A percentile compares a stretch with the other conserved stretches of the same genome.
Evolutionary conservation across 2,329 filamentous ascomycete genomes (phyloP).

Genomic region (Arthrobotrys megalospora): DNA sequence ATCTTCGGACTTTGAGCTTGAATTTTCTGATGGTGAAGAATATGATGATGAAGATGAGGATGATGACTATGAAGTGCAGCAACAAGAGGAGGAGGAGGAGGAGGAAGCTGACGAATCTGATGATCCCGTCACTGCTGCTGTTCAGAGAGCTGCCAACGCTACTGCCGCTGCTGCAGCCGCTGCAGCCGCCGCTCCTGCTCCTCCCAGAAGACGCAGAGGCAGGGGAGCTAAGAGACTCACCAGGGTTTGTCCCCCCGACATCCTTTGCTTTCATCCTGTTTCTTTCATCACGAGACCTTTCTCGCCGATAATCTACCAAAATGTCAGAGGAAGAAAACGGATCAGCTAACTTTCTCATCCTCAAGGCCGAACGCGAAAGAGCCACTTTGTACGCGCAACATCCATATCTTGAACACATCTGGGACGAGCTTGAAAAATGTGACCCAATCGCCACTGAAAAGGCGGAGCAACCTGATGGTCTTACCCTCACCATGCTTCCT

Average conservation of each 20-base stretch:
- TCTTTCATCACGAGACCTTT: constrained; percentile 65
- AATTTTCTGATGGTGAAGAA: constrained; percentile 27
- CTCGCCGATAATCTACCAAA: constrained; percentile 65
- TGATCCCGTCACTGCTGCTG: constrained; percentile 18
- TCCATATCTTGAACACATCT: constrained; percentile 86
- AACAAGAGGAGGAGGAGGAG: not conserved
- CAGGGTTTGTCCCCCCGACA: constrained; percentile 62
- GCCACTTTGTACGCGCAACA: constrained; percentile 81
- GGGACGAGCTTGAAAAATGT: constrained; percentile 80
- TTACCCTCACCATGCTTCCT: constrained; percentile 86
- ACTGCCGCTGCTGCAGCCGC: not conserved
- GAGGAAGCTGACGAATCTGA: constrained; percentile 62
- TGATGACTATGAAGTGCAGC: not conserved
- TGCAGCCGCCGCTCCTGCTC: not conserved
- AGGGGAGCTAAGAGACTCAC: constrained; percentile 27
- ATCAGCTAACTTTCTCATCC: constrained; percentile 23
- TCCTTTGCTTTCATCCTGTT: constrained; percentile 63
- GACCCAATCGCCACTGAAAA: constrained; percentile 76
- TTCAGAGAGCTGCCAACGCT: not conserved
- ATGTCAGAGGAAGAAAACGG: constrained; percentile 59
- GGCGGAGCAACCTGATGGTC: constrained; percentile 80
- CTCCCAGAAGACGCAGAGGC: constrained; percentile 24
- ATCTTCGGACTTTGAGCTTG: not conserved
- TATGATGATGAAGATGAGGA: constrained; percentile 57
- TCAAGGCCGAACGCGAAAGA: constrained; percentile 72